phyloP scores from a whole-genome alignment of 495 filamentous ascomycete species.

The Penicillium psychrofluorescens region DNA sequence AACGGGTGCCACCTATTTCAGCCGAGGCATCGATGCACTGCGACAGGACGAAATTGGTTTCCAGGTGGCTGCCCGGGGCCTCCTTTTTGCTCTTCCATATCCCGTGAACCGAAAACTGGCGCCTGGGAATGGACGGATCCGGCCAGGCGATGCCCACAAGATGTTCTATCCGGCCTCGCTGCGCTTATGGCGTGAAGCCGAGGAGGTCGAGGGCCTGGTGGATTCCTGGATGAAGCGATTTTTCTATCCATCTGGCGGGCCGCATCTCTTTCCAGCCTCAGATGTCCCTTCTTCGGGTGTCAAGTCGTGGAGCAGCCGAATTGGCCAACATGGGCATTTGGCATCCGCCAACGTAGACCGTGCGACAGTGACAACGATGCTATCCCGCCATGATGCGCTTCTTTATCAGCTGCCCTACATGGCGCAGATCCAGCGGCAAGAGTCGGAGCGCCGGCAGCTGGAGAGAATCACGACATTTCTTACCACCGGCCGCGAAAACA shows the following conservation, averaged over 20 bases:
- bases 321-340: constrained; percentile 8
- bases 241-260: constrained; percentile 15
- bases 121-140: constrained; percentile 17
- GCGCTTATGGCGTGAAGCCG: constrained; percentile 67
- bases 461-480: constrained; percentile 62
- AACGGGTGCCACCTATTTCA: constrained; percentile 33
- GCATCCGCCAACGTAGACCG: constrained; percentile 14
- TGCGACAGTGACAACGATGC: constrained; percentile 45
- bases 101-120: constrained; percentile 64
- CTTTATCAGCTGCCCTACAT: constrained; percentile 84
- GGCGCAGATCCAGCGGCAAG: constrained; percentile 45
- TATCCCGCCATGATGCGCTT: constrained; percentile 65
- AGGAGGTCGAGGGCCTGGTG: constrained; percentile 68
- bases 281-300: constrained; percentile 7
- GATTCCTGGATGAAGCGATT: constrained; percentile 53
- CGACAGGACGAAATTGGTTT: constrained; percentile 91
- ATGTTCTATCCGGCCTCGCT: constrained; percentile 84
- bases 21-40: constrained; percentile 58
- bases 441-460: constrained; percentile 41
- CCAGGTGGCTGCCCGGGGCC: constrained; percentile 75
- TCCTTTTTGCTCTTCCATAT: constrained; percentile 74
- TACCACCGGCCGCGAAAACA: not conserved
- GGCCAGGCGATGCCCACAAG: constrained; percentile 53
- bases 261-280: constrained; percentile 11
- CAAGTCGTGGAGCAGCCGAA: constrained; percentile 28